Evolutionary conservation across 306 rosid genomes (phyloP).

Genomic region (Dryas alaskensis): DNA sequence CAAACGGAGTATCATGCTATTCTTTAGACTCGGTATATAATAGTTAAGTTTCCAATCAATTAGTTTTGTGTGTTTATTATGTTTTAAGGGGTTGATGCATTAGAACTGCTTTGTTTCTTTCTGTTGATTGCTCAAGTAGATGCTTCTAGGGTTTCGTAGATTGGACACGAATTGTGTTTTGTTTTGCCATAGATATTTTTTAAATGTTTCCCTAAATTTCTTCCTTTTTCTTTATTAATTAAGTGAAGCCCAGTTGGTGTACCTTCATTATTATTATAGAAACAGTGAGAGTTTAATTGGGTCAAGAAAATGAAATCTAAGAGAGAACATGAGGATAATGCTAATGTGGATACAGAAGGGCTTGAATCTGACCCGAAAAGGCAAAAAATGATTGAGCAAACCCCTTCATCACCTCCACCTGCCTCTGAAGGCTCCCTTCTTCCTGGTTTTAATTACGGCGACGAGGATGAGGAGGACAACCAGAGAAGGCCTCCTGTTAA

Average conservation of each 20-base stretch:
- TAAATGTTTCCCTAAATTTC: not conserved
- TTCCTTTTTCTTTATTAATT: not conserved
- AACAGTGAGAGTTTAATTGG: not conserved
- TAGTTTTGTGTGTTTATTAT: not conserved
- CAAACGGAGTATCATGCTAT: not conserved
- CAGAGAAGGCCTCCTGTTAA: conserved; percentile 7
- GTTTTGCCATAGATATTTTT: not conserved
- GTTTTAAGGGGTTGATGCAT: not conserved
- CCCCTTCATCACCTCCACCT: conserved; percentile 22
- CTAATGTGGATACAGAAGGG: conserved; percentile 9
- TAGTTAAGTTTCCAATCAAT: not conserved
- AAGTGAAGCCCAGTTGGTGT: not conserved
- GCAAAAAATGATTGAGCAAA: conserved; percentile 21
- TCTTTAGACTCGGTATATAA: not conserved
- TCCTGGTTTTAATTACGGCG: conserved; percentile 53
- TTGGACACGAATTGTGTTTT: not conserved
- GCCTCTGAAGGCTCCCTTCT: conserved; percentile 33
- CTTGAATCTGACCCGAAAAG: conserved; percentile 30
- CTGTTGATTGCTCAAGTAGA: not conserved
- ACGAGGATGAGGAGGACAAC: conserved; percentile 49
- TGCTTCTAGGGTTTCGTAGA: conserved; percentile 21
- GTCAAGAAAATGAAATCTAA: conserved; percentile 32
- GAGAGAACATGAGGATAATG: conserved; percentile 24
- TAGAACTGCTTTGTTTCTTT: not conserved
- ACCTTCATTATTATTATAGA: not conserved